phyloP scores from a whole-genome alignment of 345 rosid genomes.

The Orychophragmus violaceus region DNA sequence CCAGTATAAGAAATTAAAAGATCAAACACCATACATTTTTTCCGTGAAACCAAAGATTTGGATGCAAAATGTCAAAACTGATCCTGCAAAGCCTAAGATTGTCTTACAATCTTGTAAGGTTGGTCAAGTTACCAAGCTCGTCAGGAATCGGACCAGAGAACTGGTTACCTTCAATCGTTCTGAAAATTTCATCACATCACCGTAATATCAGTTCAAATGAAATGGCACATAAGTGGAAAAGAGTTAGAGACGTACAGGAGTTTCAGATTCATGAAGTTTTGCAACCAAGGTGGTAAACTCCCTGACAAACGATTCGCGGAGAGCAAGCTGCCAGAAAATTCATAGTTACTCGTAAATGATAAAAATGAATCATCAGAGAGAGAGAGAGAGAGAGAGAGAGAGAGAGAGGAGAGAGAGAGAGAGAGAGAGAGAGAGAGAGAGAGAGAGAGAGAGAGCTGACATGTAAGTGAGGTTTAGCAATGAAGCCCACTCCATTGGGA shows the following conservation, averaged over 20 bases:
- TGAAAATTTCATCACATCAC: conserved; percentile 15
- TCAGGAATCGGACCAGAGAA: conserved; percentile 45
- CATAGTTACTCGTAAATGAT: not conserved
- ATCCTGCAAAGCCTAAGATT: not conserved
- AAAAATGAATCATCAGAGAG: not conserved
- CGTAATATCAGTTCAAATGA: not conserved
- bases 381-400: too few species aligned
- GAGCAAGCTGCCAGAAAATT: conserved; percentile 27
- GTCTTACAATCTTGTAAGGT: conserved; percentile 40
- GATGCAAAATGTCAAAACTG: not conserved
- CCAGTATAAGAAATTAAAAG: not conserved
- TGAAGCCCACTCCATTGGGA: too few species aligned
- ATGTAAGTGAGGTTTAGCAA: too few species aligned
- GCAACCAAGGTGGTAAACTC: conserved; percentile 35
- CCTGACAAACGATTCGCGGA: conserved; percentile 44
- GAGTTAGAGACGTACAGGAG: conserved; percentile 29
- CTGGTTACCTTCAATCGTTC: conserved; percentile 46
- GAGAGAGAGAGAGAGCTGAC: not conserved
- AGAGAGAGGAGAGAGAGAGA: too few species aligned
- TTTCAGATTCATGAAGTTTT: conserved; percentile 38
- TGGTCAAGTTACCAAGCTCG: conserved; percentile 45
- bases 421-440: not conserved
- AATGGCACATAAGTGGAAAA: not conserved
- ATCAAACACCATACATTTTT: not conserved
- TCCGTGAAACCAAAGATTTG: not conserved